These are phyloP conservation scores for Ceratocystis cubensis DNA, from an alignment of 2,329 filamentous ascomycete species.

Conservation along the genomic window DNA sequence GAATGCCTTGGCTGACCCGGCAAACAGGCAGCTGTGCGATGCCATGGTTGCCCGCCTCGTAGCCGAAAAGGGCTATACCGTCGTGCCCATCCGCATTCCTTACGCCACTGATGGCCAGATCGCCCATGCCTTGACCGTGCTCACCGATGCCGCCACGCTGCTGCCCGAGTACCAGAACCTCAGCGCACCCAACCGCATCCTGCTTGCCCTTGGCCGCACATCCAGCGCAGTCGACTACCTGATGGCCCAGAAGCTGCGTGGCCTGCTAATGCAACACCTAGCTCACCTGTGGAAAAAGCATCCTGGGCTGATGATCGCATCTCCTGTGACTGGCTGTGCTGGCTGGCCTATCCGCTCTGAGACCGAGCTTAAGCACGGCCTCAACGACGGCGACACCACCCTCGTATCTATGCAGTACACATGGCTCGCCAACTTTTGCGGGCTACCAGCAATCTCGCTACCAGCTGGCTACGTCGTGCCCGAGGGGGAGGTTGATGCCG, in stretches of 20 bases:
- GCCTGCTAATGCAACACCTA: conserved; percentile 58
- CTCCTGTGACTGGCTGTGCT: conserved; percentile 48
- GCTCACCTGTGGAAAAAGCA: conserved; percentile 51
- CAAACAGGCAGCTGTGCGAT: conserved; percentile 33
- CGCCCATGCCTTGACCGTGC: conserved; percentile 61
- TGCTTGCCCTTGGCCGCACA: conserved; percentile 50
- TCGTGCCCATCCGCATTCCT: conserved; percentile 46
- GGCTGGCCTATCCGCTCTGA: conserved; percentile 33
- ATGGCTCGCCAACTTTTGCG: conserved; percentile 41
- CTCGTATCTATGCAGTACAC: conserved; percentile 38
- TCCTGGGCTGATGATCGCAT: conserved; percentile 58
- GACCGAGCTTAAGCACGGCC: conserved; percentile 31
- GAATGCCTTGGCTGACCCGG: conserved; percentile 39
- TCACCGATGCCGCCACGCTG: conserved; percentile 45
- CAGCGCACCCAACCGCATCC: conserved; percentile 50
- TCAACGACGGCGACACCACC: conserved; percentile 37
- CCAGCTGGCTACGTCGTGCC: conserved; percentile 36
- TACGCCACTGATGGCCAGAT: conserved; percentile 51
- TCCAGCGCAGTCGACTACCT: conserved; percentile 55
- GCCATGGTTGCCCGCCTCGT: conserved; percentile 41
- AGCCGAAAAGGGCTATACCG: conserved; percentile 38
- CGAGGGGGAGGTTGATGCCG: conserved; percentile 26
- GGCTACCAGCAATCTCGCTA: conserved; percentile 35
- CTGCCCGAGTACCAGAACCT: conserved; percentile 38
- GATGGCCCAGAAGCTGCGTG: conserved; percentile 56